A percentile compares a stretch with the other conserved stretches of the same genome.
Conservation (phyloP, 2,329 filamentous ascomycete genomes). For the Monilinia aucupariae region DNA sequence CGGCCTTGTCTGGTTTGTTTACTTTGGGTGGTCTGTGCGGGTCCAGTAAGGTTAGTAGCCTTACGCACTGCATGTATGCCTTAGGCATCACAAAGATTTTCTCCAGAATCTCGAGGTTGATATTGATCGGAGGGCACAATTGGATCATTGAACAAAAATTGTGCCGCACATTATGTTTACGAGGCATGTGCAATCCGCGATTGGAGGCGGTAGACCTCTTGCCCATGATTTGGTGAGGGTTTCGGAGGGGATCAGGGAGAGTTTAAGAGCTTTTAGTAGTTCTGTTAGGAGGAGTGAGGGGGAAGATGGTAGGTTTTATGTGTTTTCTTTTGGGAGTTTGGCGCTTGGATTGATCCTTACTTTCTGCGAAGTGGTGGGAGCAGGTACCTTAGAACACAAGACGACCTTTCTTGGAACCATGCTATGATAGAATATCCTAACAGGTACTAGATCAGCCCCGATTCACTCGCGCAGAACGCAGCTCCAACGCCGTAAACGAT, state of each 20-base stretch:
- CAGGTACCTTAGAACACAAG: too few species aligned
- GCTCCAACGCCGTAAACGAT: constrained; percentile 28
- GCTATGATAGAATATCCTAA: not conserved
- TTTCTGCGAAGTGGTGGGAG: too few species aligned
- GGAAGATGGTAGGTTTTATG: constrained; percentile 19
- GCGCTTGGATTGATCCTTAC: not conserved
- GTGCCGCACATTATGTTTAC: constrained; percentile 33
- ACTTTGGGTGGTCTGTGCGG: not conserved
- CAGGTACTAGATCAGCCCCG: not conserved
- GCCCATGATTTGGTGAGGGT: constrained; percentile 30
- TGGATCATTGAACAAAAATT: not conserved
- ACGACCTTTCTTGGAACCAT: not conserved
- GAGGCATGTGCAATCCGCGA: constrained; percentile 35
- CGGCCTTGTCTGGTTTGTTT: constrained; percentile 4
- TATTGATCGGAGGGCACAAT: not conserved
- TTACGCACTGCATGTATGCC: not conserved
- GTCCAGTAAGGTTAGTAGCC: too few species aligned
- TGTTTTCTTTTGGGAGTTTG: not conserved
- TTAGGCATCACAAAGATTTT: constrained; percentile 8
- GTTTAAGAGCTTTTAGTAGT: constrained; percentile 33
- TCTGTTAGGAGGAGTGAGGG: constrained; percentile 27
- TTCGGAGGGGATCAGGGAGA: constrained; percentile 33
- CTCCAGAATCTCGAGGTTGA: not conserved
- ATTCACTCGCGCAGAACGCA: constrained; percentile 21
- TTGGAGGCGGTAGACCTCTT: constrained; percentile 32